Evolutionary conservation across 2,329 filamentous ascomycete genomes (phyloP).

Genomic region (Fusarium sp.): DNA sequence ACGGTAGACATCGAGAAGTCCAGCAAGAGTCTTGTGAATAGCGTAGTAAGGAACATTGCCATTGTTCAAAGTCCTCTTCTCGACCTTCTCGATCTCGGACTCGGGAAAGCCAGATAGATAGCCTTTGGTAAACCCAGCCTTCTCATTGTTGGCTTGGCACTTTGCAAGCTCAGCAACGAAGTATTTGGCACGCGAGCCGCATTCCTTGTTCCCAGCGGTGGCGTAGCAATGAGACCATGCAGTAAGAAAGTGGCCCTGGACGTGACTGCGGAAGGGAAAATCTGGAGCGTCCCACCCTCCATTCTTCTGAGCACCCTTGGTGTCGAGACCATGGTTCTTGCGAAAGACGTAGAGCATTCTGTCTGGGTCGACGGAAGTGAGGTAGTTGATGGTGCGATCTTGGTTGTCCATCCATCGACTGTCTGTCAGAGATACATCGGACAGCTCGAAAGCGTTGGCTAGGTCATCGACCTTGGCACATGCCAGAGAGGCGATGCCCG

Average conservation of each 20-base stretch:
- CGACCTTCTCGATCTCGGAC: constrained; percentile 59
- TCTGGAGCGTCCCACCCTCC: constrained; percentile 65
- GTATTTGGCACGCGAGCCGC: constrained; percentile 57
- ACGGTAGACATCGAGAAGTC: constrained; percentile 62
- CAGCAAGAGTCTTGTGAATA: constrained; percentile 65
- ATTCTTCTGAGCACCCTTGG: constrained; percentile 57
- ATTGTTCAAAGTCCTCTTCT: constrained; percentile 56
- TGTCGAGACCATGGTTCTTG: constrained; percentile 43
- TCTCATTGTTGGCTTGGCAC: constrained; percentile 62
- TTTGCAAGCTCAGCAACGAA: constrained; percentile 61
- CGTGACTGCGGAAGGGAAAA: constrained; percentile 64
- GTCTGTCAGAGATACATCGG: constrained; percentile 24
- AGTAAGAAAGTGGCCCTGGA: constrained; percentile 63
- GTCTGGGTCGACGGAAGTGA: constrained; percentile 19
- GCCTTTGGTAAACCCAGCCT: constrained; percentile 56
- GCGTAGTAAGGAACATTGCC: constrained; percentile 66
- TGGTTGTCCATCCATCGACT: constrained; percentile 39
- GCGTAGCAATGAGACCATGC: constrained; percentile 63
- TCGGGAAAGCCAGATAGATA: constrained; percentile 65
- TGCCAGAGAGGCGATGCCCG: constrained; percentile 2
- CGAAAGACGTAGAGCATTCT: constrained; percentile 32
- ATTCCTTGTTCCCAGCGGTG: constrained; percentile 54
- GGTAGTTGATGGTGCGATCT: constrained; percentile 28
- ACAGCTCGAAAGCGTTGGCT: constrained; percentile 18
- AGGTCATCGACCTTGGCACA: constrained; percentile 2